Evolutionary conservation across 2,329 filamentous ascomycete species (phyloP), one percentile per base, ranked within the genome.

Genomic region (Colletotrichum coccodes): DNA sequence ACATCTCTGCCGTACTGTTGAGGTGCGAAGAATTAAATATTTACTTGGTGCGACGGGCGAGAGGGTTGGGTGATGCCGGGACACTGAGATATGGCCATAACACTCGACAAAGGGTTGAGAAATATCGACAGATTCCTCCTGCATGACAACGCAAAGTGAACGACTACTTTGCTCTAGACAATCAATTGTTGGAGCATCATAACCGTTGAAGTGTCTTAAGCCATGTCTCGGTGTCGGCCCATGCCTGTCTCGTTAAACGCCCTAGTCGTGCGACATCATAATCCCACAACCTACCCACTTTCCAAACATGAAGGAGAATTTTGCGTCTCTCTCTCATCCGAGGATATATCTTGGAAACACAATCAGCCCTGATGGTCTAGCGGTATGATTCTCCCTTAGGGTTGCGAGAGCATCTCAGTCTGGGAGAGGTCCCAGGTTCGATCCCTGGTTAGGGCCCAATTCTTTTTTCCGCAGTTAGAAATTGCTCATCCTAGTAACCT

Each of bases 1-100:
- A 73, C 72, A 1, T 68, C 64, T 6, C 52, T 76, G 38, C 72
- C 74, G 14, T 76, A 75, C 23, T 76, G 72, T 42, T 79, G 32
- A 42, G 28, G 14, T 26, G 6, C 9, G 21, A 14, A 34, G 36
- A 23, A 7, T 8, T 1, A 36, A 44, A 23, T 9, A 30, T 23
- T 12, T 21, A 34, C 9, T 18, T 34, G 49, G 12, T n/a, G 9
- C 12, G 4, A 12, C 3, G 11, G 11, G 34, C 5, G 28, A 16
- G 12, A n/a, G 12, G 6, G 3, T 7, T 21, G 12, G 32, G 1
- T 32, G 30, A 16, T 9, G 16, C n/a, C 32, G 6, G 6, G 12
- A 36, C 23, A 46, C 14, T 11, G 23, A 52, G 9, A 21, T 14
- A 18, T 14, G 50, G n/a, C 50, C 40, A 30, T 47, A 40, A n/a